Evolutionary conservation across 2,329 filamentous ascomycete genomes (phyloP).

Genomic region (Fusarium citri): DNA sequence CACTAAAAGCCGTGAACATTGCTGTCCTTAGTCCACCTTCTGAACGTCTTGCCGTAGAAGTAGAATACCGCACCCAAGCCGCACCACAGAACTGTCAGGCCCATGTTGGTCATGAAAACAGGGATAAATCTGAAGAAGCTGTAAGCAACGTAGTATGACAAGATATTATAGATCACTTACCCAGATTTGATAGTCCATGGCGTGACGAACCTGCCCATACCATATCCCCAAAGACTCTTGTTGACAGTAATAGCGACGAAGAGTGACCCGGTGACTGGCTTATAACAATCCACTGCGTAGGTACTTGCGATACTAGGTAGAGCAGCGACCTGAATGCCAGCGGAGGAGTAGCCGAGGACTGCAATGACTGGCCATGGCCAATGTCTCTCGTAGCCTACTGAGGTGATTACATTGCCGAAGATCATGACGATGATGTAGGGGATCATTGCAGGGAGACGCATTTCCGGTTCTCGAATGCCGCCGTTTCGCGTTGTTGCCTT

Average conservation of each 20-base stretch:
- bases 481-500: background rate
- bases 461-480: constrained; percentile 2
- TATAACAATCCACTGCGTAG: constrained; percentile 3
- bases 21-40: constrained; percentile 4
- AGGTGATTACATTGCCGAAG: background rate
- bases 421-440: constrained; percentile 4
- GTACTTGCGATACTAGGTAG: background rate
- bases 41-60: constrained; percentile 7
- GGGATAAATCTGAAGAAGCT: background rate
- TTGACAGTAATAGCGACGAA: constrained; percentile 4
- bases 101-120: constrained; percentile 18
- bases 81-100: background rate
- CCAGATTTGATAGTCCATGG: constrained; percentile 18
- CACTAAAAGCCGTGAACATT: constrained; percentile 1
- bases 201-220: constrained; percentile 4
- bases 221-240: constrained; percentile 8
- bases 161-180: background rate
- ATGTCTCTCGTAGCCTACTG: background rate
- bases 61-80: background rate
- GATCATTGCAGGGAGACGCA: constrained; percentile 8
- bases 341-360: background rate
- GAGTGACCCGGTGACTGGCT: constrained; percentile 4
- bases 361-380: constrained; percentile 13
- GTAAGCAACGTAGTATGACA: rapidly evolving
- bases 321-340: constrained; percentile 5